These are phyloP conservation scores for Tubosaeta sp. DNA, from an alignment of 768 basidiomycete genomes.

Conservation along the genomic window DNA sequence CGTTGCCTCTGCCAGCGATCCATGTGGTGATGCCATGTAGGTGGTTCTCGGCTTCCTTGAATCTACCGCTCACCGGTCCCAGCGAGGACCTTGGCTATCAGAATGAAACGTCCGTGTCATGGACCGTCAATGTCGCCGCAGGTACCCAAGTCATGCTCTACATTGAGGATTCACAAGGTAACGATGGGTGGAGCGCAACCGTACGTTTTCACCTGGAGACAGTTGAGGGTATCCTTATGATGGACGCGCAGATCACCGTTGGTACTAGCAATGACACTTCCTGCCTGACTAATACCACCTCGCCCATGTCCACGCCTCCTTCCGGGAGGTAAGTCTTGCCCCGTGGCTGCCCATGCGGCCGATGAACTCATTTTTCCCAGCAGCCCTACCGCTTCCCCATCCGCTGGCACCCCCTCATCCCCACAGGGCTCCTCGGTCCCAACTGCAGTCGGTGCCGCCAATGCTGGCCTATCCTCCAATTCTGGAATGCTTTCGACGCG, in stretches of 20 bases:
- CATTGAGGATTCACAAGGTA: conserved; percentile 45
- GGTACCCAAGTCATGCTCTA: conserved; percentile 50
- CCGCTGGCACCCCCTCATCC: background rate
- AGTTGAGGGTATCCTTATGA: background rate
- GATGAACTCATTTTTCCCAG: conserved; percentile 2
- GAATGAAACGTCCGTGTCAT: conserved; percentile 39
- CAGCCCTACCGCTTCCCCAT: conserved; percentile 4
- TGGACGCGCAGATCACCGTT: conserved; percentile 33
- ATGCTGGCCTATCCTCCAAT: conserved; percentile 24
- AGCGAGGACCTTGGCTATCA: conserved; percentile 63
- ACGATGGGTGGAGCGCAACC: conserved; percentile 64
- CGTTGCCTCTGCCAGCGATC: conserved; percentile 47
- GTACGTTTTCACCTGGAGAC: conserved; percentile 37
- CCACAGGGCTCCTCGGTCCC: conserved; percentile 14
- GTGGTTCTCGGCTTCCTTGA: conserved; percentile 17
- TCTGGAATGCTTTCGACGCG: conserved; percentile 25
- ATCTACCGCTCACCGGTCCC: conserved; percentile 5
- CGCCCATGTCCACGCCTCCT: background rate
- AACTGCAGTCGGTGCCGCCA: conserved; percentile 32
- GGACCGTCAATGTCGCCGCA: conserved; percentile 38
- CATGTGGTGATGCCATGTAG: conserved; percentile 60
- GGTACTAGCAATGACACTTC: conserved; percentile 33
- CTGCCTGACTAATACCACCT: conserved; percentile 28
- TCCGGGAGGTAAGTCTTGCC: conserved; percentile 1
- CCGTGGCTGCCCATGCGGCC: background rate